A percentile compares a stretch with the other conserved stretches of the same genome.
These are phyloP conservation scores for Aspergillus proliferans DNA, from an alignment of 2,329 filamentous ascomycete genomes.

Conservation along the genomic window DNA sequence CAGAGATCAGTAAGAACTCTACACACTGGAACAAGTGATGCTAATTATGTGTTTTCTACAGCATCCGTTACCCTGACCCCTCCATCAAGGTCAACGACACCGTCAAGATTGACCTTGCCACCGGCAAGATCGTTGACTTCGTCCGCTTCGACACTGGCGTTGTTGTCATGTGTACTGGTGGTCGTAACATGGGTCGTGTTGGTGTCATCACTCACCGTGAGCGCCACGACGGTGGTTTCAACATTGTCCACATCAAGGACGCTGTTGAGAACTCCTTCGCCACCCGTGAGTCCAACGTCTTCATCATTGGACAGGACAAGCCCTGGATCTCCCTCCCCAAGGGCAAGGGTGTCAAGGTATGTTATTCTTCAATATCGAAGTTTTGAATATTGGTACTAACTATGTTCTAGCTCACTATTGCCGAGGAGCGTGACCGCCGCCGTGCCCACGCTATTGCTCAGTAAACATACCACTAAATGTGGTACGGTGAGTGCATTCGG, in stretches of 20 bases:
- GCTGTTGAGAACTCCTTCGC: conserved; percentile 99
- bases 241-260: conserved; percentile 99
- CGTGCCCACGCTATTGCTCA: conserved; percentile 60
- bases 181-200: conserved; percentile 99
- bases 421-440: conserved; percentile 97
- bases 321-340: conserved; percentile 99
- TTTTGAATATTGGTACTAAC: conserved; percentile 13
- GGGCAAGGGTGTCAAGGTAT: conserved; percentile 97
- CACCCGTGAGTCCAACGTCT: conserved; percentile 98
- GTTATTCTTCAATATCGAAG: conserved; percentile 11
- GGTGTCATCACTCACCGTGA: conserved; percentile 99
- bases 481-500: conserved; percentile 18
- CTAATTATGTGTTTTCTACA: conserved; percentile 42
- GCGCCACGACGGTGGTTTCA: conserved; percentile 99
- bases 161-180: conserved; percentile 97
- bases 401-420: conserved; percentile 69
- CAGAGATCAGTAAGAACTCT: conserved; percentile 27
- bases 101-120: conserved; percentile 95
- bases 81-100: conserved; percentile 99
- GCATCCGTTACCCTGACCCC: conserved; percentile 98
- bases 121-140: conserved; percentile 97
- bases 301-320: conserved; percentile 98
- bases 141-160: conserved; percentile 98
- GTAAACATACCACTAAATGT: conserved; percentile 30
- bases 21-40: conserved; percentile 19